Evolutionary conservation across 2,329 filamentous ascomycete genomes (phyloP).

Genomic region (Annulohypoxylon truncatum): DNA sequence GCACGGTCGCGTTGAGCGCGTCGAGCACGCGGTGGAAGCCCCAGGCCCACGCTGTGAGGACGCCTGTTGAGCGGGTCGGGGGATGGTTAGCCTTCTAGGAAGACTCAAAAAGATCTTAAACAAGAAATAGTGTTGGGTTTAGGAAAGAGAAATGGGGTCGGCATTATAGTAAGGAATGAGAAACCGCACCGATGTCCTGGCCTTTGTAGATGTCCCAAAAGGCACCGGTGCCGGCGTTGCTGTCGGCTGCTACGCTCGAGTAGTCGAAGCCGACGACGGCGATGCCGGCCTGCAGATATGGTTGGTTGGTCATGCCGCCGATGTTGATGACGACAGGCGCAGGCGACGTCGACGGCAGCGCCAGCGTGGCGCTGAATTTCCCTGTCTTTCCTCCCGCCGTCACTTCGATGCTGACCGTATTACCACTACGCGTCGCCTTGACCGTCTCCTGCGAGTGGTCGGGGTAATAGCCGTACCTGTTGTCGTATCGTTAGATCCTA

Average conservation of each 20-base stretch:
- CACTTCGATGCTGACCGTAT: slow-evolving; percentile 56
- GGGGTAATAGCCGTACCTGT: slow-evolving; percentile 59
- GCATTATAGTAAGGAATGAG: background rate
- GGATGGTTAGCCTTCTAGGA: background rate
- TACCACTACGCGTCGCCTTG: slow-evolving; percentile 59
- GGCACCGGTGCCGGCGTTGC: slow-evolving; percentile 60
- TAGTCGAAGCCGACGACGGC: slow-evolving; percentile 64
- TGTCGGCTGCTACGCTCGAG: slow-evolving; percentile 59
- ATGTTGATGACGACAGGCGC: slow-evolving; percentile 63
- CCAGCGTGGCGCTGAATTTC: slow-evolving; percentile 57
- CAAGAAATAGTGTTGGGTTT: background rate
- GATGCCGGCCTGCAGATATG: slow-evolving; percentile 60
- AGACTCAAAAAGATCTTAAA: too few relatives aligned
- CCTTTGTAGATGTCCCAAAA: slow-evolving; percentile 63
- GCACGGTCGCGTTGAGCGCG: slow-evolving; percentile 60
- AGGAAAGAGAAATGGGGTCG: background rate
- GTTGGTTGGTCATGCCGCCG: slow-evolving; percentile 61
- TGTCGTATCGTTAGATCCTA: background rate
- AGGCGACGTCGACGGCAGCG: slow-evolving; percentile 53
- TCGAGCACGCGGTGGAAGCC: slow-evolving; percentile 65
- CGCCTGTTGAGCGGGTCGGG: slow-evolving; percentile 50
- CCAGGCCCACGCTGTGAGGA: slow-evolving; percentile 67
- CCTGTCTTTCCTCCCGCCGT: slow-evolving; percentile 58
- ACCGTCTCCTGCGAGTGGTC: slow-evolving; percentile 61
- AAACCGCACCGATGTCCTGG: slow-evolving; percentile 57